Percentiles rank a stretch among this genome's conserved stretches.
Conservation (phyloP, 2,329 filamentous ascomycete species). For the Ophiosphaerella korrae region DNA sequence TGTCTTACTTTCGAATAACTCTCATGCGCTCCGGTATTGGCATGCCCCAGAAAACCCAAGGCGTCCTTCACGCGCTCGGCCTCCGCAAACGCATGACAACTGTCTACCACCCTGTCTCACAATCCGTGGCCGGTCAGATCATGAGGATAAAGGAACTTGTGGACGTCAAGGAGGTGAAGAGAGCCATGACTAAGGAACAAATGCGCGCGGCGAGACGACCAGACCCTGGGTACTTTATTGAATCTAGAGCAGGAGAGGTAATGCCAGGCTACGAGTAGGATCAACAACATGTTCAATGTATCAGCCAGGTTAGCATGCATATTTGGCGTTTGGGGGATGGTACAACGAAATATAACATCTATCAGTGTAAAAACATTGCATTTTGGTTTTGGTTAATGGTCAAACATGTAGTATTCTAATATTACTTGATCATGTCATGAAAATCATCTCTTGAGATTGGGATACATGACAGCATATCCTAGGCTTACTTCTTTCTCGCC, state of each 20-base stretch:
- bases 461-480: too few species aligned
- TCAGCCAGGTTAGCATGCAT: too few species aligned
- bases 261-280: background rate
- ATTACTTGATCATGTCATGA: too few species aligned
- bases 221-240: constrained; percentile 79
- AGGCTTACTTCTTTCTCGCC: too few species aligned
- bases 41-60: constrained; percentile 74
- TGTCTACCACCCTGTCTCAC: constrained; percentile 85
- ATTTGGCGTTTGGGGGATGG: too few species aligned
- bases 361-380: too few species aligned
- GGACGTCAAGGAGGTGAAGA: constrained; percentile 76
- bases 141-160: constrained; percentile 95
- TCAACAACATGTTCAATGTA: too few species aligned
- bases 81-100: constrained; percentile 83
- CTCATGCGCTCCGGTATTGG: constrained; percentile 89
- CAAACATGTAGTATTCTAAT: too few species aligned
- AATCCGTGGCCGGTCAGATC: constrained; percentile 85
- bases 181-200: constrained; percentile 67
- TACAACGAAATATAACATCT: too few species aligned
- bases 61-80: constrained; percentile 83
- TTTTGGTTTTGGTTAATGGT: too few species aligned
- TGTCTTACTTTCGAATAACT: constrained; percentile 89
- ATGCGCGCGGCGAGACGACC: constrained; percentile 74
- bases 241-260: constrained; percentile 54
- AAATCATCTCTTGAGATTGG: too few species aligned